These are phyloP conservation scores for Apiotrichum porosum DNA, from an alignment of 1,284 basidiomycete genomes.

Conservation along the genomic window DNA sequence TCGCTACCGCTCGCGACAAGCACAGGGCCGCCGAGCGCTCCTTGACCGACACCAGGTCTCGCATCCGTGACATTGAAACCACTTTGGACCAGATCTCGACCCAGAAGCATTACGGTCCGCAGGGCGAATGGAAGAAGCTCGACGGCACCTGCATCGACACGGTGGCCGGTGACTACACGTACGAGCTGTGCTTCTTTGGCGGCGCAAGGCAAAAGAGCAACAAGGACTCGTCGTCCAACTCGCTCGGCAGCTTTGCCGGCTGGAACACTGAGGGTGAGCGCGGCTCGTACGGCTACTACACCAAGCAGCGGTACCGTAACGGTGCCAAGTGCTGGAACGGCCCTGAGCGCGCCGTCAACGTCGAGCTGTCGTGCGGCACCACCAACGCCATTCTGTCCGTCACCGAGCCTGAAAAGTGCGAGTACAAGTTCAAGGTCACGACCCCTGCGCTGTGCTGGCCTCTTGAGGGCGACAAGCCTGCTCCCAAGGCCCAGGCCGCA, in stretches of 20 bases:
- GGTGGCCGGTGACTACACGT: slow-evolving; percentile 88
- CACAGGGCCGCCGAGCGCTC: slow-evolving; percentile 46
- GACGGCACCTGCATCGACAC: slow-evolving; percentile 75
- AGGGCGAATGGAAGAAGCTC: slow-evolving; percentile 95
- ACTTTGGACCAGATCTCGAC: slow-evolving; percentile 47
- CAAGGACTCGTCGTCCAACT: slow-evolving; percentile 70
- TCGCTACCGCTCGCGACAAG: slow-evolving; percentile 57
- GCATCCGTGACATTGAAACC: slow-evolving; percentile 24
- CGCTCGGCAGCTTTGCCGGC: slow-evolving; percentile 71
- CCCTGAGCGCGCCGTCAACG: slow-evolving; percentile 63
- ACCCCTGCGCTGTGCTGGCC: slow-evolving; percentile 86
- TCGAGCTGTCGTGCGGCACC: slow-evolving; percentile 76
- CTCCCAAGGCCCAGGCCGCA: not conserved
- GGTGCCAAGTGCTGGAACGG: slow-evolving; percentile 95
- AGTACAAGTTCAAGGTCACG: slow-evolving; percentile 83
- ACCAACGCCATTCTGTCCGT: slow-evolving; percentile 79
- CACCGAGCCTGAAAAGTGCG: slow-evolving; percentile 92
- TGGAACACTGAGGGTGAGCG: slow-evolving; percentile 62
- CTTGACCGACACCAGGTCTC: slow-evolving; percentile 47
- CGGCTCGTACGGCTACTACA: slow-evolving; percentile 70
- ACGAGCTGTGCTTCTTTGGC: slow-evolving; percentile 92
- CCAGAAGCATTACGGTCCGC: slow-evolving; percentile 64
- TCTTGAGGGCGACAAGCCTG: slow-evolving; percentile 10
- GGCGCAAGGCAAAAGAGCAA: slow-evolving; percentile 84
- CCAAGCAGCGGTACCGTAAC: slow-evolving; percentile 71